A percentile compares a stretch with the other conserved stretches of the same genome.
phyloP scores from a whole-genome alignment of 441 rosid genomes.

The Daphne laureola region DNA sequence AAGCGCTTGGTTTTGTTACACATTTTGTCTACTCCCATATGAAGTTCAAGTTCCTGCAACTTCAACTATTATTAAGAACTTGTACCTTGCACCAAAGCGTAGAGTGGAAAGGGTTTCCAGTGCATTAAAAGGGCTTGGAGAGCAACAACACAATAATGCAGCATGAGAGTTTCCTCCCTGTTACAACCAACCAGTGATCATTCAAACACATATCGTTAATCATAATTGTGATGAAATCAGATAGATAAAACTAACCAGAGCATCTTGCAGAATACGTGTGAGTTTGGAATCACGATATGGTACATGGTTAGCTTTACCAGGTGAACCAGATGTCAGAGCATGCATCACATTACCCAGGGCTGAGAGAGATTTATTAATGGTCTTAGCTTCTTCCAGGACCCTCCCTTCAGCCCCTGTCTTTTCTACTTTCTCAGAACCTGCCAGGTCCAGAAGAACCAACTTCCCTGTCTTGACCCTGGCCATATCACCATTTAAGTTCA shows the following conservation, averaged over 20 bases:
- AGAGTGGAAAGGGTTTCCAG: constrained; percentile 81
- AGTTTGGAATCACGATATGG: constrained; percentile 94
- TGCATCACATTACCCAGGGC: constrained; percentile 80
- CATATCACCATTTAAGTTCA: constrained; percentile 15
- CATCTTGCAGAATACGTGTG: constrained; percentile 79
- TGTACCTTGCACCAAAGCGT: constrained; percentile 82
- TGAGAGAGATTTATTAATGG: constrained; percentile 81
- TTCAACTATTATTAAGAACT: background rate
- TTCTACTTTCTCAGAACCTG: constrained; percentile 92
- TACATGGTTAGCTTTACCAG: constrained; percentile 56
- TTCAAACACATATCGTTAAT: constrained; percentile 13
- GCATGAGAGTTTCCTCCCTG: constrained; percentile 83
- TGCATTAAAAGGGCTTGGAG: constrained; percentile 72
- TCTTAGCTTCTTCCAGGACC: constrained; percentile 89
- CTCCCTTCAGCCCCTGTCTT: constrained; percentile 95
- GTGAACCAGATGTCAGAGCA: constrained; percentile 68
- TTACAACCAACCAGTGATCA: constrained; percentile 14
- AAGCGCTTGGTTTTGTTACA: background rate
- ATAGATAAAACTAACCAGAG: constrained; percentile 48
- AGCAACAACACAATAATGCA: constrained; percentile 88
- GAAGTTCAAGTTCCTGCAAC: background rate
- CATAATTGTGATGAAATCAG: constrained; percentile 9
- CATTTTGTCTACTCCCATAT: too few species aligned
- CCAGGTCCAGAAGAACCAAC: constrained; percentile 80
- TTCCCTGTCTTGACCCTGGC: constrained; percentile 62